These are phyloP conservation scores for Hymenochaete sp. DNA, from an alignment of 1,284 basidiomycete genomes.

Conservation along the genomic window DNA sequence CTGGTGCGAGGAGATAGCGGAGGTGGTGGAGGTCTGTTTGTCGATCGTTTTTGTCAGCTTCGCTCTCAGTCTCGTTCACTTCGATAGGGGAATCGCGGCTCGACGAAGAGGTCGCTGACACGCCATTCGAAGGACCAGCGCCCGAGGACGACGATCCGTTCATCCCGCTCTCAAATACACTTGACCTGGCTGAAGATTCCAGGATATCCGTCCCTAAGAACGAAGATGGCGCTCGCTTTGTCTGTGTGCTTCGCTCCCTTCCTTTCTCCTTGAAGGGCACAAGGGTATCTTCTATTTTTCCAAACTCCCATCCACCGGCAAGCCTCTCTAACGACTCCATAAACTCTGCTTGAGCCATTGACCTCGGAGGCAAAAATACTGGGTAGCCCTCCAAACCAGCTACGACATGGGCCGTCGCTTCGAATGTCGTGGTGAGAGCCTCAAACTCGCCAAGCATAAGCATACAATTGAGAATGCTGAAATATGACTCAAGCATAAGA, in stretches of 20 bases:
- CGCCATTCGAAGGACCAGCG: constrained; percentile 13
- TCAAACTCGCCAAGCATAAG: constrained; percentile 68
- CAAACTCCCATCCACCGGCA: constrained; percentile 50
- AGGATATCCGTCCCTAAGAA: constrained; percentile 17
- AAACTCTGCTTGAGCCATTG: constrained; percentile 80
- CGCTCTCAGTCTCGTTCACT: constrained; percentile 13
- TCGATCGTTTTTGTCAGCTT: constrained; percentile 27
- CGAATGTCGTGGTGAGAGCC: constrained; percentile 50
- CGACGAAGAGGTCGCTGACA: constrained; percentile 6
- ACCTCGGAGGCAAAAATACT: constrained; percentile 71
- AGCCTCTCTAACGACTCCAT: constrained; percentile 71
- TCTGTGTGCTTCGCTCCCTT: constrained; percentile 19
- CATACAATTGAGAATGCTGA: constrained; percentile 60
- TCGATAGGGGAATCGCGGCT: constrained; percentile 12
- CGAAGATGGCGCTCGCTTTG: background rate
- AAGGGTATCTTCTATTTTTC: constrained; percentile 8
- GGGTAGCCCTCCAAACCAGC: constrained; percentile 79
- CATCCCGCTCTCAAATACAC: background rate
- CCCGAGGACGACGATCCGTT: constrained; percentile 7
- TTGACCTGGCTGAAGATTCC: constrained; percentile 11
- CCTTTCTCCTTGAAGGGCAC: background rate
- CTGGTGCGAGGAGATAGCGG: constrained; percentile 61
- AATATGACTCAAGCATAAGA: constrained; percentile 74
- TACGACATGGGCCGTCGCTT: constrained; percentile 52
- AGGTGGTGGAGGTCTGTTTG: constrained; percentile 35